Evolutionary conservation across 139 green algal species (phyloP).

Genomic region (Mesostigma viride): DNA sequence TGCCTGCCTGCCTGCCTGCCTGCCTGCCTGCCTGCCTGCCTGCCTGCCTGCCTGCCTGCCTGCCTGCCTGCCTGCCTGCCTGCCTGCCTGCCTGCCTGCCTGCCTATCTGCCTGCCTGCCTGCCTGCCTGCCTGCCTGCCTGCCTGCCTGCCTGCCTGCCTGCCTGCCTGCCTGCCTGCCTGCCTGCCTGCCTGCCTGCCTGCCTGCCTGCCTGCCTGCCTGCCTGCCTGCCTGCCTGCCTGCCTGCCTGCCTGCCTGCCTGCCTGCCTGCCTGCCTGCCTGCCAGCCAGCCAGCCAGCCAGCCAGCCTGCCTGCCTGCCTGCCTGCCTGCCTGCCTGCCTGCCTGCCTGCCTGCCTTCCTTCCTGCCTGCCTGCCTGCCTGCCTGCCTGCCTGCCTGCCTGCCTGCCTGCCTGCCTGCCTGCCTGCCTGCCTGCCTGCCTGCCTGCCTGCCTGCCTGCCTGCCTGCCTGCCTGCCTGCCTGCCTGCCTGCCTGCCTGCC

Average conservation of each 20-base stretch:
- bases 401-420: no score
- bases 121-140: slow-evolving; percentile 4
- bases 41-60: background rate
- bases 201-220: slow-evolving; percentile 4
- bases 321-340: background rate
- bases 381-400: no score
- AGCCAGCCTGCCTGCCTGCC: slow-evolving; percentile 15
- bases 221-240: slow-evolving; percentile 4
- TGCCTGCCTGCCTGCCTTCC: background rate
- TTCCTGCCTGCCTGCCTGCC: background rate
- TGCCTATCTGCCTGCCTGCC: slow-evolving; percentile 4
- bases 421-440: no score
- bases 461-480: slow-evolving; percentile 6
- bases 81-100: slow-evolving; percentile 4
- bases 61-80: slow-evolving; percentile 4
- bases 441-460: no score
- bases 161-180: slow-evolving; percentile 4
- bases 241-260: slow-evolving; percentile 4
- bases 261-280: slow-evolving; percentile 4
- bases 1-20: no score
- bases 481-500: background rate
- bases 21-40: background rate
- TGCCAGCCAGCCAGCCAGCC: no score
- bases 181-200: slow-evolving; percentile 4
- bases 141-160: slow-evolving; percentile 4